These are phyloP conservation scores for Teunomyces kruisii DNA, from an alignment of 805 yeast genomes.

Conservation along the genomic window DNA sequence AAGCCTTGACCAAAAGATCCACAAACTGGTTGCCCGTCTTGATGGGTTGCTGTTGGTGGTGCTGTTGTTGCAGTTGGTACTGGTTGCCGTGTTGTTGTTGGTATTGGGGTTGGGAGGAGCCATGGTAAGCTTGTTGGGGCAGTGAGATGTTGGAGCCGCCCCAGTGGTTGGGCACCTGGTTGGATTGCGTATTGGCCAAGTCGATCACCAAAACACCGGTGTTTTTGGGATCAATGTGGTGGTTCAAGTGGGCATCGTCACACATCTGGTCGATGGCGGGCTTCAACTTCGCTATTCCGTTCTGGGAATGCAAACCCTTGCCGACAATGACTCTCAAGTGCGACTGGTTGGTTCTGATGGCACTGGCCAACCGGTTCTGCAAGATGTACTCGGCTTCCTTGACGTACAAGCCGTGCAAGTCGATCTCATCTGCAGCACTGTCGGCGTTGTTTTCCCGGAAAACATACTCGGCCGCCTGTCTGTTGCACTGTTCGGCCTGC, in stretches of 20 bases:
- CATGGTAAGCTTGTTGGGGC: conserved; percentile 21
- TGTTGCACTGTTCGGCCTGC: conserved; percentile 68
- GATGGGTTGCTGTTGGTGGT: conserved; percentile 8
- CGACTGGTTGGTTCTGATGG: conserved; percentile 56
- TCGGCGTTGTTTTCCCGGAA: conserved; percentile 87
- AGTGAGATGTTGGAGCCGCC: conserved; percentile 14
- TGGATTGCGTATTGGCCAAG: conserved; percentile 31
- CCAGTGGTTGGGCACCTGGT: conserved; percentile 37
- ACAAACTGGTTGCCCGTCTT: conserved; percentile 29
- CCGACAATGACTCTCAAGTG: conserved; percentile 85
- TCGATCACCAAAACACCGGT: conserved; percentile 79
- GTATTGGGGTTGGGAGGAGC: conserved; percentile 16
- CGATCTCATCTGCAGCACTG: conserved; percentile 82
- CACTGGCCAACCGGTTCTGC: conserved; percentile 70
- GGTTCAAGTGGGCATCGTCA: conserved; percentile 58
- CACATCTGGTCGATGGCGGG: conserved; percentile 87
- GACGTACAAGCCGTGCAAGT: conserved; percentile 87
- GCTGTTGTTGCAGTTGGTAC: conserved; percentile 12
- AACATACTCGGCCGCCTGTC: conserved; percentile 85
- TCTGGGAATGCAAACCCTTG: conserved; percentile 80
- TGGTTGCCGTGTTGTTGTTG: conserved; percentile 16
- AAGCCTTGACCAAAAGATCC: conserved; percentile 27
- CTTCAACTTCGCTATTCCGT: conserved; percentile 81
- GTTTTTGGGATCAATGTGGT: conserved; percentile 66
- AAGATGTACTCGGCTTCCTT: conserved; percentile 82